These are phyloP conservation scores for Paraphoma chrysanthemicola DNA, from an alignment of 2,329 filamentous ascomycete genomes.

Conservation along the genomic window DNA sequence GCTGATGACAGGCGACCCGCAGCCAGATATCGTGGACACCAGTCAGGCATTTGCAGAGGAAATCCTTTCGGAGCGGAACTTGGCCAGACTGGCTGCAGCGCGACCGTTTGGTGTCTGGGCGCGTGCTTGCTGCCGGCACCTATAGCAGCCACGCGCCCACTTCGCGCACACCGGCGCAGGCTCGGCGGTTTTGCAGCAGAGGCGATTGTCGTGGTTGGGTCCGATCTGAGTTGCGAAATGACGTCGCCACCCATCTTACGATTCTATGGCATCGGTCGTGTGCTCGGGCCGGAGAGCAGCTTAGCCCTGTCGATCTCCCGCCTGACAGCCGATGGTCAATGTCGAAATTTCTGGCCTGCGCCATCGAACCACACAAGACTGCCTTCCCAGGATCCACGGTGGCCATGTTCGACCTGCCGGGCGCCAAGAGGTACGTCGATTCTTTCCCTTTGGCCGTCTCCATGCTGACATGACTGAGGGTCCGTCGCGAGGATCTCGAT, in stretches of 20 bases:
- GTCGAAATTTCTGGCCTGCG: background rate
- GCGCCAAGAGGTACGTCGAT: slow-evolving; percentile 32
- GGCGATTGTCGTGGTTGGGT: background rate
- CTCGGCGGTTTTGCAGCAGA: background rate
- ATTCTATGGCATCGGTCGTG: background rate
- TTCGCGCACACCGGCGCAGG: background rate
- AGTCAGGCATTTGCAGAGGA: background rate
- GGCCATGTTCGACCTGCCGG: slow-evolving; percentile 32
- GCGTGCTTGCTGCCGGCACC: background rate
- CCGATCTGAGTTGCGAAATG: background rate
- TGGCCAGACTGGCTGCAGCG: background rate
- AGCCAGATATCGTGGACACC: background rate
- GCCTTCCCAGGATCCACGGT: background rate
- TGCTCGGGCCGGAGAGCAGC: background rate
- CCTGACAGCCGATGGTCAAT: background rate
- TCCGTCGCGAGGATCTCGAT: slow-evolving; percentile 44
- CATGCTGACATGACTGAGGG: slow-evolving; percentile 25
- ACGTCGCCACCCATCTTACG: background rate
- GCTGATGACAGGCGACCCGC: background rate
- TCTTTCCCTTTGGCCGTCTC: background rate
- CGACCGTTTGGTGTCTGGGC: background rate
- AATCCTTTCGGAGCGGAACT: background rate
- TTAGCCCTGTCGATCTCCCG: background rate
- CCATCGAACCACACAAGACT: background rate
- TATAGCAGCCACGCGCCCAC: background rate